Evolutionary conservation across 257 asterid genomes (phyloP).

Genomic region (Solanum clarkiae): DNA sequence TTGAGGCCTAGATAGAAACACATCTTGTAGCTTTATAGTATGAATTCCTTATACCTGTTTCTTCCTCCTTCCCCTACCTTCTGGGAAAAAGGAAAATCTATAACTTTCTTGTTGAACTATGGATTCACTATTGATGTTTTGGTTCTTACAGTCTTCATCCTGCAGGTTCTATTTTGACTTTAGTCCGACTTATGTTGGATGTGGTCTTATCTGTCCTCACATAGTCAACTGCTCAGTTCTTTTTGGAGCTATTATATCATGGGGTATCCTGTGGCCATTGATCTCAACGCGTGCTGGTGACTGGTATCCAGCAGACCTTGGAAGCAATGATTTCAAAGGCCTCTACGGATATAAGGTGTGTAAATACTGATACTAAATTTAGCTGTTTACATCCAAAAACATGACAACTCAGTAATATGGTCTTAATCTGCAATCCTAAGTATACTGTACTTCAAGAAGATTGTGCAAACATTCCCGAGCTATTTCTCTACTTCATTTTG

Average conservation of each 20-base stretch:
- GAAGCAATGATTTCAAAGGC: conserved; percentile 89
- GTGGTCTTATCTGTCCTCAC: conserved; percentile 96
- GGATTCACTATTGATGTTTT: not conserved
- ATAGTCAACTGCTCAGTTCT: conserved; percentile 90
- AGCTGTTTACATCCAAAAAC: not conserved
- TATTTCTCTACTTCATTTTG: not conserved
- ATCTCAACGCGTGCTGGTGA: conserved; percentile 67
- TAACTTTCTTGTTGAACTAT: not conserved
- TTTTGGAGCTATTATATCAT: conserved; percentile 85
- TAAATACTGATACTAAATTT: not conserved
- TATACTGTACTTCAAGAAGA: not conserved
- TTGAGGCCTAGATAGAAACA: not conserved
- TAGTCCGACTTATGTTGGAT: conserved; percentile 90
- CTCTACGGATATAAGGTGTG: conserved; percentile 85
- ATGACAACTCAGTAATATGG: not conserved
- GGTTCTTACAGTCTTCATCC: conserved; percentile 14
- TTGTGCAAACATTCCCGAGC: not conserved
- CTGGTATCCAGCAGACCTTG: conserved; percentile 92
- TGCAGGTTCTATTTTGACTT: conserved; percentile 96
- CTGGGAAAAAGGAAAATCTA: not conserved
- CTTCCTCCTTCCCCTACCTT: not conserved
- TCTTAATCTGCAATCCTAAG: not conserved
- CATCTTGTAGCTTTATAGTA: not conserved
- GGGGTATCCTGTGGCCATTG: conserved; percentile 97
- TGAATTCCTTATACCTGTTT: not conserved